Evolutionary conservation across 2,329 filamentous ascomycete genomes (phyloP).

Genomic region (Teratosphaeria zuluensis): DNA sequence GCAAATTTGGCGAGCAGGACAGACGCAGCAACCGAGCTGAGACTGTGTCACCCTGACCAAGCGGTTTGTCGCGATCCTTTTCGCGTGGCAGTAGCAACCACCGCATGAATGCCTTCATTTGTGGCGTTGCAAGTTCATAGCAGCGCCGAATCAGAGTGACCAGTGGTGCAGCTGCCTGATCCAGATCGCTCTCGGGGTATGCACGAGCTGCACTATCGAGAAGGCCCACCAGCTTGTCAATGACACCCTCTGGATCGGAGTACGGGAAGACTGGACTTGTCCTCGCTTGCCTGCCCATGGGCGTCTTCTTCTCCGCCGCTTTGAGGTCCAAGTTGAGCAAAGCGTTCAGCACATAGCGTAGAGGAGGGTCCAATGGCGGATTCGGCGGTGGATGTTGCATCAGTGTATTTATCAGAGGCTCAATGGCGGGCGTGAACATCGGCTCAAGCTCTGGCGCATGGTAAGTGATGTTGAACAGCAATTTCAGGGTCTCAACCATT

Average conservation of each 20-base stretch:
- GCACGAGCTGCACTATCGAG: conserved; percentile 55
- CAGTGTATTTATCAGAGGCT: conserved; percentile 62
- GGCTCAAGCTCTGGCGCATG: conserved; percentile 53
- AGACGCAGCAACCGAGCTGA: conserved; percentile 68
- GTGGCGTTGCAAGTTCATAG: conserved; percentile 58
- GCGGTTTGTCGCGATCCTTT: conserved; percentile 63
- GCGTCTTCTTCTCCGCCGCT: conserved; percentile 12
- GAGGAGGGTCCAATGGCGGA: conserved; percentile 63
- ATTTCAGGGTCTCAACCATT: conserved; percentile 71
- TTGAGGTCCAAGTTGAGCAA: conserved; percentile 69
- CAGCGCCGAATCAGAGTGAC: conserved; percentile 63
- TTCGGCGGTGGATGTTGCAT: conserved; percentile 47
- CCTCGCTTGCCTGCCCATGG: conserved; percentile 9
- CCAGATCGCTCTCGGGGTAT: conserved; percentile 62
- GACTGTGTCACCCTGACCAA: conserved; percentile 66
- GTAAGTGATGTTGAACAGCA: conserved; percentile 81
- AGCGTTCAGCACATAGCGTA: conserved; percentile 66
- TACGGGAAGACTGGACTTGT: conserved; percentile 57
- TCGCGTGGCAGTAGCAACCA: conserved; percentile 63
- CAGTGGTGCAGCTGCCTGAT: conserved; percentile 49
- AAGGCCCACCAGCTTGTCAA: conserved; percentile 58
- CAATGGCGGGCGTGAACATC: conserved; percentile 58
- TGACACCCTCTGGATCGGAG: conserved; percentile 48
- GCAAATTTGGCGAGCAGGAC: conserved; percentile 62
- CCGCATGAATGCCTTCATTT: conserved; percentile 54